A percentile compares a stretch with the other conserved stretches of the same genome.
These are phyloP conservation scores for Xylariaceae sp. DNA, from an alignment of 2,329 filamentous ascomycete species.

Conservation along the genomic window DNA sequence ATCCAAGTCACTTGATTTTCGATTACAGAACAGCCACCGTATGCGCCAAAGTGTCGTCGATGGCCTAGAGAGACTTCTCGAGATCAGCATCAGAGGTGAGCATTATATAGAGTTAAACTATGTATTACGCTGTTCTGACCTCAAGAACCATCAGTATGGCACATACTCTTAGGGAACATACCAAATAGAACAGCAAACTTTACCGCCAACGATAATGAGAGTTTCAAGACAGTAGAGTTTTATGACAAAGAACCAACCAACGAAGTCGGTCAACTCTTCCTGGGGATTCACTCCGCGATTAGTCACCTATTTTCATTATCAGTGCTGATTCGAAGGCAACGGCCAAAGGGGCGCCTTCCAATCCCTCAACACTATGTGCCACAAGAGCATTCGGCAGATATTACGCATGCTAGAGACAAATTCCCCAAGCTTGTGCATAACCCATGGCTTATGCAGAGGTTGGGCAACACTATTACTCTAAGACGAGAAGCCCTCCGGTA, in stretches of 20 bases:
- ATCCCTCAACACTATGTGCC: neutral
- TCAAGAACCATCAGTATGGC: neutral
- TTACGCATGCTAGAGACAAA: neutral
- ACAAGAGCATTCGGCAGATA: neutral
- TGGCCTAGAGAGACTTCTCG: neutral
- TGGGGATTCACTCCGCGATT: neutral
- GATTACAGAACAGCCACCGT: neutral
- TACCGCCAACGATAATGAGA: no score
- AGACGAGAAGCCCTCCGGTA: neutral
- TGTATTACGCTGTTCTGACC: no score
- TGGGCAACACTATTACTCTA: neutral
- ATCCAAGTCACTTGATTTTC: neutral
- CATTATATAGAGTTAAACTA: no score
- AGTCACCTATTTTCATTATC: conserved; percentile 3
- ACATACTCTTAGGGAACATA: neutral
- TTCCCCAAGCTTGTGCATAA: conserved; percentile 1
- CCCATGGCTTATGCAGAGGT: neutral
- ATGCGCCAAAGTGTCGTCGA: neutral
- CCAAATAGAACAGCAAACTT: neutral
- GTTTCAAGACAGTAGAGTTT: no score
- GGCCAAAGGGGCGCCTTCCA: neutral
- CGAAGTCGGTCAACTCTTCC: neutral
- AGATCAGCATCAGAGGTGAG: neutral
- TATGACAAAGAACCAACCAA: neutral
- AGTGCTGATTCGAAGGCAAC: neutral